Conservation (phyloP, 2,329 filamentous ascomycete genomes). For the Penicillium rolfsii region DNA sequence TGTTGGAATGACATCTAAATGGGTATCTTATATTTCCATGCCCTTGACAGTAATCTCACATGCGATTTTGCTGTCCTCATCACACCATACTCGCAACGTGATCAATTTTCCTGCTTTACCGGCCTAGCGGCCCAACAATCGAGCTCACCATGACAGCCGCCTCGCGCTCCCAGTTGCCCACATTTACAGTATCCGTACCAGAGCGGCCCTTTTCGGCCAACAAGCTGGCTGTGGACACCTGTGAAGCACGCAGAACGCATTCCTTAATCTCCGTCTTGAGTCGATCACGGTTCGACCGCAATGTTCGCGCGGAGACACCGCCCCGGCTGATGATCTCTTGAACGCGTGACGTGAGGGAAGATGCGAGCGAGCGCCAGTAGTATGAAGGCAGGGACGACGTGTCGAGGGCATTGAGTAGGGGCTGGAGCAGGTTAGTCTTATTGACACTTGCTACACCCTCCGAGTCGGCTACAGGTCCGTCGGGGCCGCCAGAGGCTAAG, state of each 20-base stretch:
- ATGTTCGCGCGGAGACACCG: slow-evolving; percentile 78
- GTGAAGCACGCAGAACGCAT: slow-evolving; percentile 78
- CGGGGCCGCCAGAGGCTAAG: slow-evolving; percentile 41
- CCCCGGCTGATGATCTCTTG: slow-evolving; percentile 83
- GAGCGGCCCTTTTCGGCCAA: slow-evolving; percentile 50
- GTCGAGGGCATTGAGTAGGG: slow-evolving; percentile 76
- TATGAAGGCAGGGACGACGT: slow-evolving; percentile 85
- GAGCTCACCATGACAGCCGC: slow-evolving; percentile 93
- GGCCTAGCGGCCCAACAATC: slow-evolving; percentile 63
- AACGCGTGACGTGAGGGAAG: slow-evolving; percentile 73
- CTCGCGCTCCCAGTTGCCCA: slow-evolving; percentile 79
- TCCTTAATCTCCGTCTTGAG: slow-evolving; percentile 79
- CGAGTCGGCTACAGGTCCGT: slow-evolving; percentile 40
- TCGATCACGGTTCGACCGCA: slow-evolving; percentile 73
- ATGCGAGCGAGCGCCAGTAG: slow-evolving; percentile 90
- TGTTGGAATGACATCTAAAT: background rate
- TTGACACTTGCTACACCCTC: slow-evolving; percentile 13
- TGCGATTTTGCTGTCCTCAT: background rate
- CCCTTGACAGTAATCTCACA: background rate
- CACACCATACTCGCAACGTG: background rate
- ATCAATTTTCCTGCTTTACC: slow-evolving; percentile 22
- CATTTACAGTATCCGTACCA: slow-evolving; percentile 50
- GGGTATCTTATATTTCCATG: background rate
- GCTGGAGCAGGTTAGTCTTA: slow-evolving; percentile 65
- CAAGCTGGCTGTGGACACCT: slow-evolving; percentile 62